Evolutionary conservation across 345 rosid species (phyloP), one percentile per base, ranked within the genome.

Genomic region (Salix dunnii): DNA sequence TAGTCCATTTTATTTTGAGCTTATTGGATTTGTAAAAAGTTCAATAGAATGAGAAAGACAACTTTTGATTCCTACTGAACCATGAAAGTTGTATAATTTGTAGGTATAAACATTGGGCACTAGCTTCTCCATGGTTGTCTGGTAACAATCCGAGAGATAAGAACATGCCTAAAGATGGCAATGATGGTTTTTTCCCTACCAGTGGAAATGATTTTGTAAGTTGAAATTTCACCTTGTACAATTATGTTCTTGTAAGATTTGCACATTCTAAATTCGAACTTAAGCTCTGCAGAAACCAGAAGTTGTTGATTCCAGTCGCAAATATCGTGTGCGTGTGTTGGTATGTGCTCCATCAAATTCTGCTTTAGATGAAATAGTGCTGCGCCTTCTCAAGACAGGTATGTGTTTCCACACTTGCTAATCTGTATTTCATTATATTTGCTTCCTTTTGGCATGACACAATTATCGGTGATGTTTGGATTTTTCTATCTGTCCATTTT

Each of bases 331-430:
- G 36, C 90, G 98, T 67, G 92, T 93, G 81, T 89, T 96, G 74
- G 96, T 96, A 64, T 96, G 97, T 84, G 98, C 99, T 72, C 98
- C 97, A 76, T 96, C 99, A 76, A 96, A 96, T 86, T 96, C 99
- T 55, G 99, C 98, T 23, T 92, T 96, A 80, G 98, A 96, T 86
- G 99, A 96, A 89, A 96, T 93, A 79, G 92, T 96, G 68, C 74
- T 89, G 79, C 95, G 97, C 78, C 90, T 96, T 86, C 81, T 96
- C 61, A 88, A 83, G 77, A 77, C 89, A 27, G 98, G 99, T 93
- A 87, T 79, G 71, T 75, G 49, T 73, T 75, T 73, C n/a, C 17
- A 21, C 28, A 33, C 74, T 2, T 12, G 68, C 61, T 53, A 7
- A 1, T 75, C n/a, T 18, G 36, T 30, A 18, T 17, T 40, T 51